Evolutionary conservation across 495 filamentous ascomycete genomes (phyloP).

Genomic region (Xylaria longipes): DNA sequence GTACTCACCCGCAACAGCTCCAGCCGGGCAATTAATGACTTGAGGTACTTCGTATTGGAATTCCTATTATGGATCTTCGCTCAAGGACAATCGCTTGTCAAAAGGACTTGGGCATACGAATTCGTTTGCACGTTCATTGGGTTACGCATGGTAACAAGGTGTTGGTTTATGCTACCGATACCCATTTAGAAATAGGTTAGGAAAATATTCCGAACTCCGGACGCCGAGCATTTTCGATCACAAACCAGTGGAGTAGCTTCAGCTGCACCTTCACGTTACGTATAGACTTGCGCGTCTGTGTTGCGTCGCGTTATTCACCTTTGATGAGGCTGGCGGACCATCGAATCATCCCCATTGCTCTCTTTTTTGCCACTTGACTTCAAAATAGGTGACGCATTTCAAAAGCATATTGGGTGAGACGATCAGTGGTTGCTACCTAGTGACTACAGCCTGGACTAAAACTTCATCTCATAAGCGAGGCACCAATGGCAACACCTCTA

Average conservation of each 20-base stretch:
- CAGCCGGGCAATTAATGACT: no score
- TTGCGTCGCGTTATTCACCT: not conserved
- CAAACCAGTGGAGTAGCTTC: not conserved
- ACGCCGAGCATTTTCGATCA: not conserved
- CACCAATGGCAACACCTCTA: not conserved
- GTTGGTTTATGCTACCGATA: no score
- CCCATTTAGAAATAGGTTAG: not conserved
- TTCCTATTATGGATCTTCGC: no score
- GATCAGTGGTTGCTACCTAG: not conserved
- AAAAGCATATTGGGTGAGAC: not conserved
- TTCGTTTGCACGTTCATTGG: no score
- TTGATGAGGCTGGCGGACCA: not conserved
- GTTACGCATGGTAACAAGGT: no score
- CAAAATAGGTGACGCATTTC: not conserved
- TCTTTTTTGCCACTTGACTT: not conserved
- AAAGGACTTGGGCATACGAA: no score
- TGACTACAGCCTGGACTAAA: not conserved
- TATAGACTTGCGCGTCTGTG: not conserved
- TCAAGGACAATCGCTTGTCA: no score
- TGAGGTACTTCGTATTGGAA: no score
- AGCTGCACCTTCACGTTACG: not conserved
- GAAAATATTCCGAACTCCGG: slow-evolving; percentile 16
- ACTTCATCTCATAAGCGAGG: not conserved
- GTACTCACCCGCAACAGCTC: no score
- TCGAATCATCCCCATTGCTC: not conserved